Evolutionary conservation across 192 early-diverging fungal species (phyloP).

Genomic region (Helicostylum pulchrum): DNA sequence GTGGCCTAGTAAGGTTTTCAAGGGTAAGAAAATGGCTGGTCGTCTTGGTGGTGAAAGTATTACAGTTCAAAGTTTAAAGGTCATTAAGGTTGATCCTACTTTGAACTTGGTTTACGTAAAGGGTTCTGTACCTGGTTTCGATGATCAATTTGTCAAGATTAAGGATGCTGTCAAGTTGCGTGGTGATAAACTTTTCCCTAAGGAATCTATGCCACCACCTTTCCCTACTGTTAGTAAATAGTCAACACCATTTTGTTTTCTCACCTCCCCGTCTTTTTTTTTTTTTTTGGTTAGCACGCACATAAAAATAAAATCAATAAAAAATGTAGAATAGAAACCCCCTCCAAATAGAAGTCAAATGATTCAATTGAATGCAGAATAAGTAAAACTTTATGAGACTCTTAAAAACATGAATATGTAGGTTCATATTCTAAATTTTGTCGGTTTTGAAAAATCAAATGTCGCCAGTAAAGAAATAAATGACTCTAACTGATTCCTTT

Average conservation of each 20-base stretch:
- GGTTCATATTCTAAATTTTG: background rate
- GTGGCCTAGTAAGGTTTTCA: constrained; percentile 85
- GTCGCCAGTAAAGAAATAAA: too few relatives aligned
- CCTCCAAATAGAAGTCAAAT: too few relatives aligned
- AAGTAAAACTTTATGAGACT: too few relatives aligned
- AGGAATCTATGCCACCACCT: constrained; percentile 56
- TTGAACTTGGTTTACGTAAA: constrained; percentile 91
- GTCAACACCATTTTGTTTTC: background rate
- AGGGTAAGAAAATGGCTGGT: constrained; percentile 98
- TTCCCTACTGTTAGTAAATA: constrained; percentile 63
- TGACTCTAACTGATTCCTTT: too few relatives aligned
- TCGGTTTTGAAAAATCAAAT: too few relatives aligned
- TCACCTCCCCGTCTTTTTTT: background rate
- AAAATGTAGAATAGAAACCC: background rate
- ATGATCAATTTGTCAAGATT: constrained; percentile 81
- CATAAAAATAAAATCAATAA: background rate
- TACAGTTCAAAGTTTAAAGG: constrained; percentile 76
- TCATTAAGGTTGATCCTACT: constrained; percentile 82
- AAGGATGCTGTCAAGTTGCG: constrained; percentile 82
- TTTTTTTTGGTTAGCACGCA: background rate
- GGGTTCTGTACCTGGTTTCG: constrained; percentile 85
- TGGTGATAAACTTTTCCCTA: constrained; percentile 60
- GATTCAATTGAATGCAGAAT: too few relatives aligned
- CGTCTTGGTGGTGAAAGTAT: constrained; percentile 85
- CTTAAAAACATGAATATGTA: too few relatives aligned